Evolutionary conservation across 2,329 filamentous ascomycete genomes (phyloP).

Genomic region (Aspergillus pseudoviridinutans): DNA sequence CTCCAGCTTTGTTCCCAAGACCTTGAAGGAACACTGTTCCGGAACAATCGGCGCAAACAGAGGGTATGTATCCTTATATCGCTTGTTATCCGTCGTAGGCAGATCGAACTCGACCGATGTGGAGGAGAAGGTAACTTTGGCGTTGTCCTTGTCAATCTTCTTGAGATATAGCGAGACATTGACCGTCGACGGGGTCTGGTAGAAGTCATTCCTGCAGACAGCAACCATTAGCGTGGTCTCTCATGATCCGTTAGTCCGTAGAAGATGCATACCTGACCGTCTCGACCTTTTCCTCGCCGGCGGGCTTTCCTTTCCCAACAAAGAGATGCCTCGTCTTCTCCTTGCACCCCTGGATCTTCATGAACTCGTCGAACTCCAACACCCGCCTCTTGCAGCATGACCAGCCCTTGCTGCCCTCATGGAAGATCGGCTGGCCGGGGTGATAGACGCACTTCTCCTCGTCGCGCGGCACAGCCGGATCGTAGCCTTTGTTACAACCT

Average conservation of each 20-base stretch:
- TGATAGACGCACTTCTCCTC: constrained; percentile 82
- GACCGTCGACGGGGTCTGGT: constrained; percentile 80
- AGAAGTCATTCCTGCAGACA: constrained; percentile 72
- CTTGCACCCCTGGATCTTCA: constrained; percentile 89
- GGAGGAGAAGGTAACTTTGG: constrained; percentile 65
- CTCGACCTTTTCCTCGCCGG: constrained; percentile 70
- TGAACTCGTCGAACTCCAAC: constrained; percentile 94
- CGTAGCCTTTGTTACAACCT: constrained; percentile 65
- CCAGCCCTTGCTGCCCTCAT: constrained; percentile 97
- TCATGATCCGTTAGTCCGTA: not conserved
- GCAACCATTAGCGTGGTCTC: not conserved
- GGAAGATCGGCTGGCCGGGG: constrained; percentile 87
- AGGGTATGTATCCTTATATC: constrained; percentile 69
- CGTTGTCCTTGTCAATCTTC: constrained; percentile 83
- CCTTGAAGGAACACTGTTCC: constrained; percentile 70
- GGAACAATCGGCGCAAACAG: constrained; percentile 75
- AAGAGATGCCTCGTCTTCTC: constrained; percentile 81
- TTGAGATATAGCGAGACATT: constrained; percentile 94
- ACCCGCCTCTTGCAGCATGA: constrained; percentile 94
- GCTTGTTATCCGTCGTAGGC: constrained; percentile 79
- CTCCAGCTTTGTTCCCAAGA: constrained; percentile 87
- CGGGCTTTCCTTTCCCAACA: constrained; percentile 65
- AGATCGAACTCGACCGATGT: constrained; percentile 71
- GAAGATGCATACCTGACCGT: constrained; percentile 62
- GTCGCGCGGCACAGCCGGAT: constrained; percentile 56